Conservation (phyloP, 352 stramenopile species). For the Phytophthora meadii region DNA sequence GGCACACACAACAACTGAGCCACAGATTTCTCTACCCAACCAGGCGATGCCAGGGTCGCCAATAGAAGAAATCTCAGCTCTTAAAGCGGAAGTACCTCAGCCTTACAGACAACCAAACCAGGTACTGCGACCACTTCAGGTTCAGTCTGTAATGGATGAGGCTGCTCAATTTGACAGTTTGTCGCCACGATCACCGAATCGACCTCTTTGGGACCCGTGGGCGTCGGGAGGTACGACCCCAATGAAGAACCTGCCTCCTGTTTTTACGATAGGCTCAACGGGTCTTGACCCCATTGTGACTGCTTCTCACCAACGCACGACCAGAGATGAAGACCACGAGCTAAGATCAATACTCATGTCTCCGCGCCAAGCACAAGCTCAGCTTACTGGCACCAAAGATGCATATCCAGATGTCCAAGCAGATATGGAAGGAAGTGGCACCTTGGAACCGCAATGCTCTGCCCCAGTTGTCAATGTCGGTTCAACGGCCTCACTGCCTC, state of each 20-base stretch:
- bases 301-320: slow-evolving; percentile 1
- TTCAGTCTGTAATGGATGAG: slow-evolving; percentile 14
- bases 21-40: background rate
- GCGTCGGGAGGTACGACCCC: slow-evolving; percentile 36
- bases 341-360: slow-evolving; percentile 38
- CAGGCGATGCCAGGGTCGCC: background rate
- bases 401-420: background rate
- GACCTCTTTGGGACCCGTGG: slow-evolving; percentile 47
- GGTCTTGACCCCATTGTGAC: slow-evolving; percentile 11
- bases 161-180: slow-evolving; percentile 7
- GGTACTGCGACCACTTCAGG: background rate
- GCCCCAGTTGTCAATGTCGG: slow-evolving; percentile 13
- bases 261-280: slow-evolving; percentile 30
- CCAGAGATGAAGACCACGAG: slow-evolving; percentile 17
- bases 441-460: slow-evolving; percentile 9
- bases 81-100: slow-evolving; percentile 4
- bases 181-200: slow-evolving; percentile 29
- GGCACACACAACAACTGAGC: background rate
- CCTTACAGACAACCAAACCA: slow-evolving; percentile 1
- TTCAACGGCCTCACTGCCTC: slow-evolving; percentile 5
- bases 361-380: slow-evolving; percentile 6
- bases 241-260: slow-evolving; percentile 33
- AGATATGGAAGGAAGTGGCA: background rate
- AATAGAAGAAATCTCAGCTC: slow-evolving; percentile 1
- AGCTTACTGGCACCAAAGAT: background rate